Base-by-base conservation (phyloP, 139 green algal species). In the Ettlia oleoabundans region DNA sequence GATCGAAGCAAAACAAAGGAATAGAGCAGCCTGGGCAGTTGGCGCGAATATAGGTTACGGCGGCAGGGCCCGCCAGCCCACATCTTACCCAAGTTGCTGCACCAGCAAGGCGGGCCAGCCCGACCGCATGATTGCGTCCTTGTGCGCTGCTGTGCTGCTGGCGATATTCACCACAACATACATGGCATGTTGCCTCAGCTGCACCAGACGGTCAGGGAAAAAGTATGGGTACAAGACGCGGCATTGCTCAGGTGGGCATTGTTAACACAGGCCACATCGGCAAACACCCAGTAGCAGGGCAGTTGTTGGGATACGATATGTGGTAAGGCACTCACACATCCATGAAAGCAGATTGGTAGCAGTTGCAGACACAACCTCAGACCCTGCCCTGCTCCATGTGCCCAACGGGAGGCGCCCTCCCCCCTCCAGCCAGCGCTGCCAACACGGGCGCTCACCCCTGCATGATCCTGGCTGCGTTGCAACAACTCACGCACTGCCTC, bases 81-180 rank as follows among this genome's bases (percentile, higher is more conserved):
- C 13, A 28, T 4, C 61, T 2, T 47, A 79, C 72, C 72, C 67
- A 15, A 83, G 47, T 19, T 83, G 43, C 61, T 42, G 30, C 70
- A 79, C 47, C 70, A 78, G 61, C 64, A 84, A 42, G 8, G 47
- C 62, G 5, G 73, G 43, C 68, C 71, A 82, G 37, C 71, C 63
- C 4, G 64, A 35, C 7, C 22, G 41, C 70, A 82, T 83, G 43
- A 87, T 51, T 26, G 73, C 63, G 9, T 26, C 43, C 47, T 87
- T 87, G 55, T 82, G 58, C 19, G 43, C 47, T 8, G 43, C 64
- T 7, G 67, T 75, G 61, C 63, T 58, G 75, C 75, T 84, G 26
- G 82, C 61, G 33, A 87, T 84, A 64, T 87, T 83, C 35, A 84
- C 75, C 18, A 82, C 52, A 8, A 77, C 61, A 18, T 87, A 84